A percentile compares a stretch with the other conserved stretches of the same genome.
Conservation (phyloP, 2,329 filamentous ascomycete species). For the Sarocladium oryzae region DNA sequence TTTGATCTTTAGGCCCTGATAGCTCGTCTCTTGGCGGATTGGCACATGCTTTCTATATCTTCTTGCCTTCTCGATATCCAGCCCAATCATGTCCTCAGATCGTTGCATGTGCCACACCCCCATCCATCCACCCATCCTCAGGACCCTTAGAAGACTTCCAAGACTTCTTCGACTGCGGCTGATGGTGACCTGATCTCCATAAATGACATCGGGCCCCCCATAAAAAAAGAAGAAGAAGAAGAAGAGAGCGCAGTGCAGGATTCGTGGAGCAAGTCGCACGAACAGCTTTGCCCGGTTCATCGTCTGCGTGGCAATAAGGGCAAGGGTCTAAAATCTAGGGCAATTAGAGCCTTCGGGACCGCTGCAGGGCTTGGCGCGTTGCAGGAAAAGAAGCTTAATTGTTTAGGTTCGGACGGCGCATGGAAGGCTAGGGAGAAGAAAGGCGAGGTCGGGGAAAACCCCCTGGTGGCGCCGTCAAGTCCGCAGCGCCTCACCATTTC, state of each 20-base stretch:
- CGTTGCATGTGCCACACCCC: not conserved
- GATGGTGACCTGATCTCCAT: no score
- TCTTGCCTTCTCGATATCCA: not conserved
- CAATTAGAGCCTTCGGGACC: not conserved
- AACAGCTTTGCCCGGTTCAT: no score
- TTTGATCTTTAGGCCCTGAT: no score
- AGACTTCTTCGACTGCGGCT: not conserved
- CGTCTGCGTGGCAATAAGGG: no score
- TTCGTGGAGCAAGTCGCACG: no score
- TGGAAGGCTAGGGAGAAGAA: no score
- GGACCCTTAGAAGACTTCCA: not conserved
- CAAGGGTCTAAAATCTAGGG: no score
- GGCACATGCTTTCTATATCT: conserved; percentile 2
- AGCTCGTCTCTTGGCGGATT: not conserved
- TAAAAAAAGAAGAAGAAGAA: no score
- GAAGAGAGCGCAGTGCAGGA: not conserved
- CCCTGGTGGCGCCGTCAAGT: no score
- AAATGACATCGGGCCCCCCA: no score
- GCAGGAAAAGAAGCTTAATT: conserved; percentile 4
- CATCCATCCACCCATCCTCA: not conserved
- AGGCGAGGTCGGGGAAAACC: no score
- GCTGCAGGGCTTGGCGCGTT: conserved; percentile 2
- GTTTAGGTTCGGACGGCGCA: not conserved
- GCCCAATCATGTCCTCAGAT: not conserved
- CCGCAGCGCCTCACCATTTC: no score